Base-by-base conservation (phyloP, 2,329 filamentous ascomycete genomes). In the Aureobasidium sp. region DNA sequence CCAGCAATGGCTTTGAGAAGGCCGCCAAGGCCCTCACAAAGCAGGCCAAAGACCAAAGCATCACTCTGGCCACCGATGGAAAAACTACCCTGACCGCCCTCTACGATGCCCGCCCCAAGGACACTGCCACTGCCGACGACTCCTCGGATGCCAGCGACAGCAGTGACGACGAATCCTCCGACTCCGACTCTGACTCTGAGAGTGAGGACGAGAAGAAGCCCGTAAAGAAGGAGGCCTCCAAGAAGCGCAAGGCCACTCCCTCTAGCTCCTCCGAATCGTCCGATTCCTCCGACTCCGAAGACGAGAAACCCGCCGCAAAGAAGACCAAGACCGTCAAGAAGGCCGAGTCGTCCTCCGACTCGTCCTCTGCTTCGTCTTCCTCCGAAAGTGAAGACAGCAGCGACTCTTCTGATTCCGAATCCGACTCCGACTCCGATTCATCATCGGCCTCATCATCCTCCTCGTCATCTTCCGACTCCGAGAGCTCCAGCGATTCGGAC, bases 1-100 rank as follows among this genome's bases (percentile, higher is more conserved):
- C 68, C 37, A 66, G 68, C 51, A 65, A 72, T 51, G 71, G 71
- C 22, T 74, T 69, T 64, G 64, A 65, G 27, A 70, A 72, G 64
- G 70, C 71, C 3, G 65, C 70, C 34, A 65, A 64, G 31, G 66
- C 70, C 4, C 63, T 74, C 20, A 52, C 68, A 36, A 70, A 70
- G 39, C 71, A 74, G 57, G 71, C 72, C 15, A 66, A 68, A 59
- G 68, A 68, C 51, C 67, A 70, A n/a, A 69, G 67, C 27, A 47
- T 71, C 25, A 41, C 64, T 9, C 63, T 72, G n/a, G 61, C 68
- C 47, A 63, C 55, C 12, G 64, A 66, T 22, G 63, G 60, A n/a
- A 65, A 66, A 12, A 61, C 64, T 20, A 52, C 67, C 22, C 65
- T 66, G 37, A 66, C 62, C n/a, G 65, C 65, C 11, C 64, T 70